Evolutionary conservation across 108 stramenopile genomes (phyloP).

Genomic region (Skeletonema grethae): DNA sequence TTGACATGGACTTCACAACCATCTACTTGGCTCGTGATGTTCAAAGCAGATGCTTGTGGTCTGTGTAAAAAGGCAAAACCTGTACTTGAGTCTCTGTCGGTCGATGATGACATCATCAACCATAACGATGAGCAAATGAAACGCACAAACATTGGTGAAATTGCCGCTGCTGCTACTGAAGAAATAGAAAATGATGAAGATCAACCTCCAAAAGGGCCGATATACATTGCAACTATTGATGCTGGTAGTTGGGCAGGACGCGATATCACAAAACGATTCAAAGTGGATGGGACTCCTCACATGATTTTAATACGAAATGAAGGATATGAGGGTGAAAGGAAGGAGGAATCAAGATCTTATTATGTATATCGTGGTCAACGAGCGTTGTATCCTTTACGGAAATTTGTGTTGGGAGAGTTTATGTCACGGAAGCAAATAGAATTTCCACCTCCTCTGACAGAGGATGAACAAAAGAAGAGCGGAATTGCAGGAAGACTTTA

Average conservation of each 20-base stretch:
- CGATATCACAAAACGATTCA: conserved; percentile 42
- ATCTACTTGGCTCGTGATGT: conserved; percentile 51
- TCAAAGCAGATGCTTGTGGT: conserved; percentile 41
- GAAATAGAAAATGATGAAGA: conserved; percentile 3
- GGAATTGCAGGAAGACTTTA: conserved; percentile 12
- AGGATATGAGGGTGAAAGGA: conserved; percentile 9
- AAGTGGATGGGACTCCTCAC: conserved; percentile 41
- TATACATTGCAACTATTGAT: conserved; percentile 45
- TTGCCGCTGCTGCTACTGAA: too few relatives aligned
- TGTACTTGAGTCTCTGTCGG: conserved; percentile 18
- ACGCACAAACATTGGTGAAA: neutral
- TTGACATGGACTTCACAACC: conserved; percentile 35
- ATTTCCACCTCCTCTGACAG: conserved; percentile 26
- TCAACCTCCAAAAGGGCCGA: conserved; percentile 21
- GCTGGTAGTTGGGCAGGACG: conserved; percentile 30
- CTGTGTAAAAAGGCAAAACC: conserved; percentile 43
- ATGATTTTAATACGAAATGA: conserved; percentile 38
- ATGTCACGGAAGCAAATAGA: conserved; percentile 10
- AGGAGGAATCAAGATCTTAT: conserved; percentile 32
- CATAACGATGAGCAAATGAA: conserved; percentile 15
- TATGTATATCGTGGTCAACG: conserved; percentile 38
- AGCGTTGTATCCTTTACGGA: conserved; percentile 27
- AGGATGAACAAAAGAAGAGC: conserved; percentile 18
- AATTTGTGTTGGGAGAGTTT: conserved; percentile 39
- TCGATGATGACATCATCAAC: conserved; percentile 15